A percentile compares a stretch with the other conserved stretches of the same genome.
Evolutionary conservation across 352 stramenopile species (phyloP).

Genomic region (Pythium myriotylum): DNA sequence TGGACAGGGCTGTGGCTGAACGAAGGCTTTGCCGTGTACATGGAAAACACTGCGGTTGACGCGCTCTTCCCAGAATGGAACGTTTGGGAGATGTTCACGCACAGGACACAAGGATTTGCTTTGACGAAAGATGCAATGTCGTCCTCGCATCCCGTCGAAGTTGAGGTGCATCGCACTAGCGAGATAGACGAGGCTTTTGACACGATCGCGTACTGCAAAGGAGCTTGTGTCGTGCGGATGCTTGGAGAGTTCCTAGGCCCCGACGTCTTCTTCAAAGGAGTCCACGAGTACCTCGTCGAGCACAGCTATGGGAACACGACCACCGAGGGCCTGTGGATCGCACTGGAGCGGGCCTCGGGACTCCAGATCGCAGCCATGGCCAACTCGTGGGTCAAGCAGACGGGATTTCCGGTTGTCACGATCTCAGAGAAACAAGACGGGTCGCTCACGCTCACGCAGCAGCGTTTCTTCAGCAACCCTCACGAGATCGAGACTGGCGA

Average conservation of each 20-base stretch:
- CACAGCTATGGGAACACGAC: slow-evolving; percentile 95
- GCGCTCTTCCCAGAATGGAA: slow-evolving; percentile 92
- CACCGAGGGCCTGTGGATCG: slow-evolving; percentile 94
- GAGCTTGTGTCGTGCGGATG: slow-evolving; percentile 71
- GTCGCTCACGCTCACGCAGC: slow-evolving; percentile 82
- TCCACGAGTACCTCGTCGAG: slow-evolving; percentile 92
- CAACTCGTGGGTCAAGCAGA: slow-evolving; percentile 92
- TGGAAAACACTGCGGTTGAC: slow-evolving; percentile 93
- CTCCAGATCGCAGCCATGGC: slow-evolving; percentile 93
- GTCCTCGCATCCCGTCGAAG: slow-evolving; percentile 93
- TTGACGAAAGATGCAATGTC: slow-evolving; percentile 92
- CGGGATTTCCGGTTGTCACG: slow-evolving; percentile 92
- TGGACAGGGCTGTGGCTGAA: slow-evolving; percentile 96
- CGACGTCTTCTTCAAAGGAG: slow-evolving; percentile 74
- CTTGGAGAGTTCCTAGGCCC: slow-evolving; percentile 63
- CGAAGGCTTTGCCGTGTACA: slow-evolving; percentile 97
- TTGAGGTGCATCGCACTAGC: slow-evolving; percentile 89
- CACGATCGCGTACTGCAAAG: slow-evolving; percentile 96
- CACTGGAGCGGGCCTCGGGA: slow-evolving; percentile 88
- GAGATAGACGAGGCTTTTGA: slow-evolving; percentile 98
- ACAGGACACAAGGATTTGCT: slow-evolving; percentile 64
- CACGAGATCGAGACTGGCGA: slow-evolving; percentile 52
- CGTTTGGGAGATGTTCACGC: slow-evolving; percentile 95
- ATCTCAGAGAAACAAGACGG: slow-evolving; percentile 60
- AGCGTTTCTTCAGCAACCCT: slow-evolving; percentile 92